Conservation (phyloP, 192 early-diverging fungal genomes). For the Linnemannia zychae region DNA sequence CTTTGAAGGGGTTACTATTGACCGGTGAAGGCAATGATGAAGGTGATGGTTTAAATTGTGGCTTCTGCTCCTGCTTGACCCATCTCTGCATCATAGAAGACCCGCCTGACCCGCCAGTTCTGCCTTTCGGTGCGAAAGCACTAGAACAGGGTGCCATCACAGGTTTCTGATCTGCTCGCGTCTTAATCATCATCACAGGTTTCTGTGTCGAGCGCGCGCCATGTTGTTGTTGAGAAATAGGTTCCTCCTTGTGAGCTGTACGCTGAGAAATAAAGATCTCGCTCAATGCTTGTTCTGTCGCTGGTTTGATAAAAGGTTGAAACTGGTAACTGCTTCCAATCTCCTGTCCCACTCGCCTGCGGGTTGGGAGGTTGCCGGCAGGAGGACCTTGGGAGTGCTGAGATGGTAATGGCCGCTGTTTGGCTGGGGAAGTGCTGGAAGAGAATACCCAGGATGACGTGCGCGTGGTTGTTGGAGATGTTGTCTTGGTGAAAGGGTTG, state of each 20-base stretch:
- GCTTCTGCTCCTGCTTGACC: not conserved
- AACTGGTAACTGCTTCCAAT: conserved; percentile 3
- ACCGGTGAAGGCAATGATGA: not conserved
- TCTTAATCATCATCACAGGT: not conserved
- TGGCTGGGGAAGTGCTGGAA: not conserved
- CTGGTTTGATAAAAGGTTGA: conserved; percentile 23
- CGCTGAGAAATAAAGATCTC: conserved; percentile 12
- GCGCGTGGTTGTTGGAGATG: not conserved
- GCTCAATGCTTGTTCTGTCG: conserved; percentile 9
- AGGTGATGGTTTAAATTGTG: not conserved
- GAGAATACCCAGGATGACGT: conserved; percentile 1
- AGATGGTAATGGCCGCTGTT: not conserved
- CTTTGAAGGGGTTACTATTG: not conserved
- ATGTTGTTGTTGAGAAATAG: not conserved
- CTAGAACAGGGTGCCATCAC: not conserved
- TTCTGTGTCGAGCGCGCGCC: not conserved
- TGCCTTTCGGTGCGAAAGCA: not conserved
- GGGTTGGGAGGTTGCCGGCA: not conserved
- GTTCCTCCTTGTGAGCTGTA: not conserved
- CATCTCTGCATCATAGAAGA: conserved; percentile 25
- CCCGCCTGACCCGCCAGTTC: not conserved
- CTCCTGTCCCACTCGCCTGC: not conserved
- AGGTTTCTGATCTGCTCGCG: not conserved
- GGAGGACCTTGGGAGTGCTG: not conserved
- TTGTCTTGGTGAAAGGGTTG: not conserved